Conservation (phyloP, 2,329 filamentous ascomycete genomes). For the Erysiphe pulchra region DNA sequence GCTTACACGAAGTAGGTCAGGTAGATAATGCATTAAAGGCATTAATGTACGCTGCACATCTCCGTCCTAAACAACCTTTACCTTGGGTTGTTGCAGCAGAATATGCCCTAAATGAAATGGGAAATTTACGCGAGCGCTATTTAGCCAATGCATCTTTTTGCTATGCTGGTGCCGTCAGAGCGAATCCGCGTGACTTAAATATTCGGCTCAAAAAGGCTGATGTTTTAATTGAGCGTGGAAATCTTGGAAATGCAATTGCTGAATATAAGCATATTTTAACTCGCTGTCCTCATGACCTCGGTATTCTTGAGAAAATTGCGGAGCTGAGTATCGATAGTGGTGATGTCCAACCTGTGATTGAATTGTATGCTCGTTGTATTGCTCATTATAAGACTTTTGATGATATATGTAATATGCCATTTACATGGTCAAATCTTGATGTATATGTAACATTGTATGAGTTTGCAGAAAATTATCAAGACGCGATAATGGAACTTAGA, state of each 20-base stretch:
- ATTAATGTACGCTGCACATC: constrained; percentile 33
- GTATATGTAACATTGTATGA: constrained; percentile 65
- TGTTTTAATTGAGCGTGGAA: constrained; percentile 28
- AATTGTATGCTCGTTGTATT: constrained; percentile 13
- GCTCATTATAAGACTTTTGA: constrained; percentile 6
- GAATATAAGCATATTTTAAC: constrained; percentile 30
- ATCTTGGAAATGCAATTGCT: constrained; percentile 24
- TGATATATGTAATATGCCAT: constrained; percentile 2
- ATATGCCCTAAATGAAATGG: constrained; percentile 1
- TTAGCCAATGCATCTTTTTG: constrained; percentile 27
- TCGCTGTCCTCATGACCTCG: constrained; percentile 21
- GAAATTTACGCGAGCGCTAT: background rate
- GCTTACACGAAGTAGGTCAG: constrained; percentile 33
- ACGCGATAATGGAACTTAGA: constrained; percentile 46
- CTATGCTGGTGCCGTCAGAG: constrained; percentile 31
- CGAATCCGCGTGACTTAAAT: constrained; percentile 24
- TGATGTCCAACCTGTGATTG: constrained; percentile 12
- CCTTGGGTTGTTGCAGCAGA: constrained; percentile 25
- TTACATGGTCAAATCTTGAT: constrained; percentile 55
- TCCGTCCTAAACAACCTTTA: constrained; percentile 31
- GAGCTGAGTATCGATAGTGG: constrained; percentile 13
- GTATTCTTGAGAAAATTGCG: constrained; percentile 13
- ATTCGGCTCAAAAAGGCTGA: constrained; percentile 33
- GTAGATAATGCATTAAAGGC: constrained; percentile 30
- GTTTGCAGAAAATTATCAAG: constrained; percentile 31